Evolutionary conservation across 2,329 filamentous ascomycete species (phyloP).

Genomic region (Aureobasidium sp.): DNA sequence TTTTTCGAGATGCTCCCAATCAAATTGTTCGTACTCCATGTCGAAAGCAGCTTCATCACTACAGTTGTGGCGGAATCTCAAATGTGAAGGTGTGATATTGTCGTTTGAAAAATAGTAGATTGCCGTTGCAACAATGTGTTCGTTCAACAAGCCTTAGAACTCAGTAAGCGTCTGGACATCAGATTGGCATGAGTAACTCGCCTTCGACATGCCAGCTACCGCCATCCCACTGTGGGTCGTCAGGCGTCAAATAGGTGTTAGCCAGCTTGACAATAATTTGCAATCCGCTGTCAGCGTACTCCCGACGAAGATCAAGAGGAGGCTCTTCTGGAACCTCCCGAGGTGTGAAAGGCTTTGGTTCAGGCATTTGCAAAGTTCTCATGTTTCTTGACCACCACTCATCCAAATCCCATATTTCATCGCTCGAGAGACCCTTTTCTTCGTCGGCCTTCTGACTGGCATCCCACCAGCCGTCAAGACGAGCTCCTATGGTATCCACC

Average conservation of each 20-base stretch:
- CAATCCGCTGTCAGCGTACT: constrained; percentile 40
- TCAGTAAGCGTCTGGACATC: neutral
- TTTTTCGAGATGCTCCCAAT: neutral
- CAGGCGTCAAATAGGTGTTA: constrained; percentile 52
- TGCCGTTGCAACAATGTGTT: constrained; percentile 57
- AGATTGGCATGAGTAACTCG: constrained; percentile 1
- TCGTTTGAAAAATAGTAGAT: constrained; percentile 55
- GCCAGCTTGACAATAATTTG: constrained; percentile 60
- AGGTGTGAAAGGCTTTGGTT: neutral
- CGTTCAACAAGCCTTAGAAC: constrained; percentile 40
- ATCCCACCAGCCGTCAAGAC: no score
- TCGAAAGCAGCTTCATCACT: neutral
- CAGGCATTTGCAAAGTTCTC: neutral
- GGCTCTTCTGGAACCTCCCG: neutral
- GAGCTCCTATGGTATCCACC: neutral
- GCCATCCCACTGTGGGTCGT: constrained; percentile 48
- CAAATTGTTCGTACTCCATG: neutral
- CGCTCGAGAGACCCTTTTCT: neutral
- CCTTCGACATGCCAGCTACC: constrained; percentile 48
- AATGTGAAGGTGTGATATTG: constrained; percentile 48
- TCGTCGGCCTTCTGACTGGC: neutral
- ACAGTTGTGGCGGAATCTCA: constrained; percentile 37
- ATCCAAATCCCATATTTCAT: neutral
- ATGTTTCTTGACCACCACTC: neutral
- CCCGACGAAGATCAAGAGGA: constrained; percentile 20